These are phyloP conservation scores for Kazachstania sp. DNA, from an alignment of 1,139 yeast species.

Conservation along the genomic window DNA sequence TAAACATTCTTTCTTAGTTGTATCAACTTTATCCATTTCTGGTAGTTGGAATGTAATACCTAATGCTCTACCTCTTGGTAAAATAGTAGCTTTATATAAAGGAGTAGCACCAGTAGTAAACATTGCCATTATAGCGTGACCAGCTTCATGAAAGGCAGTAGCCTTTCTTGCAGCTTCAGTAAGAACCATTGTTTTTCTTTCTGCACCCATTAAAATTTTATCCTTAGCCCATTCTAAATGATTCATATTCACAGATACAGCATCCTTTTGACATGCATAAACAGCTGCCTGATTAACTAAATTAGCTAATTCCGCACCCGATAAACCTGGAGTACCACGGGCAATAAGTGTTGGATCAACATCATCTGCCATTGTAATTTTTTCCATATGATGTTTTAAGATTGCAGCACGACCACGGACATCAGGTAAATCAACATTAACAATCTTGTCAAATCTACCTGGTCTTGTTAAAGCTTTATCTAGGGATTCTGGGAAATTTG, in stretches of 20 bases:
- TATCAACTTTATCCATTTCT: slow-evolving; percentile 95
- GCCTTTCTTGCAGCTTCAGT: slow-evolving; percentile 90
- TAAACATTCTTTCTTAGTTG: slow-evolving; percentile 78
- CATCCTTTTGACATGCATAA: slow-evolving; percentile 87
- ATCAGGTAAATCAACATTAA: slow-evolving; percentile 92
- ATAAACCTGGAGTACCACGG: slow-evolving; percentile 93
- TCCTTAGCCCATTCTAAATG: slow-evolving; percentile 99
- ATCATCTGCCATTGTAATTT: slow-evolving; percentile 73
- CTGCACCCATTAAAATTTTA: slow-evolving; percentile 95
- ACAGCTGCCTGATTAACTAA: slow-evolving; percentile 97
- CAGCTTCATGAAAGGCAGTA: slow-evolving; percentile 98
- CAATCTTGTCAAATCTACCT: slow-evolving; percentile 95
- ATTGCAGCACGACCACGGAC: slow-evolving; percentile 95
- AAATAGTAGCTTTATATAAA: slow-evolving; percentile 88
- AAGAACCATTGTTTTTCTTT: slow-evolving; percentile 92
- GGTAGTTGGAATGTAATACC: slow-evolving; percentile 97
- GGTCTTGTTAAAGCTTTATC: slow-evolving; percentile 98
- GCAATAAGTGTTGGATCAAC: slow-evolving; percentile 88
- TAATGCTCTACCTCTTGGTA: slow-evolving; percentile 93
- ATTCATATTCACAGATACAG: slow-evolving; percentile 78
- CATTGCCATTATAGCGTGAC: slow-evolving; percentile 97
- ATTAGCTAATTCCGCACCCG: slow-evolving; percentile 95
- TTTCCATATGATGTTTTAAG: slow-evolving; percentile 83
- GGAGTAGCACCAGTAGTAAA: slow-evolving; percentile 95
- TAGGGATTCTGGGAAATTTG: slow-evolving; percentile 93